Percentiles rank a stretch among this genome's conserved stretches.
These are phyloP conservation scores for Geranomyces variabilis DNA, from an alignment of 192 early-diverging fungal genomes.

Conservation along the genomic window DNA sequence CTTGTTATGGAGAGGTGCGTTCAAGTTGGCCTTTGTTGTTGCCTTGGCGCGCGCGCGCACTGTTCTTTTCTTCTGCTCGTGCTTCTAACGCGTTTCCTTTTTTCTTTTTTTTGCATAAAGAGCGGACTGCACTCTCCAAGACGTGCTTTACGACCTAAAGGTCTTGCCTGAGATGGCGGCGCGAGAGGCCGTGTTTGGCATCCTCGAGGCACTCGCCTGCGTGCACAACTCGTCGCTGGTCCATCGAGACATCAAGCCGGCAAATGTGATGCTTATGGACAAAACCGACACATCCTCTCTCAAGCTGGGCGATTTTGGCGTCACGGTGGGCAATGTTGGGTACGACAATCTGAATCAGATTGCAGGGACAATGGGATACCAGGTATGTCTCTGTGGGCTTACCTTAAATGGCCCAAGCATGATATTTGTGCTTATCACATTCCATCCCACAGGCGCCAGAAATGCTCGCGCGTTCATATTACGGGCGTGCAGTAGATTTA, in stretches of 20 bases:
- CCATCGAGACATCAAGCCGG: slow-evolving; percentile 48
- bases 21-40: neutral
- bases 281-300: slow-evolving; percentile 31
- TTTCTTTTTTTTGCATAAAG: slow-evolving; percentile 14
- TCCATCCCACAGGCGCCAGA: slow-evolving; percentile 41
- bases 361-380: slow-evolving; percentile 37
- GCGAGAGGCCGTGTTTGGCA: slow-evolving; percentile 38
- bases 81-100: neutral
- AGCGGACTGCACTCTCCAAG: slow-evolving; percentile 36
- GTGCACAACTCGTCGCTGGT: slow-evolving; percentile 35
- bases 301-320: slow-evolving; percentile 47
- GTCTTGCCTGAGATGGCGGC: slow-evolving; percentile 38
- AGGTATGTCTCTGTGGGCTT: slow-evolving; percentile 21
- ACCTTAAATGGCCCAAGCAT: neutral
- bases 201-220: slow-evolving; percentile 34
- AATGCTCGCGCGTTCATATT: slow-evolving; percentile 39
- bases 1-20: slow-evolving; percentile 40
- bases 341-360: slow-evolving; percentile 38
- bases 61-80: neutral
- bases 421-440: neutral
- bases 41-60: neutral
- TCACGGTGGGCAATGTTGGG: slow-evolving; percentile 40
- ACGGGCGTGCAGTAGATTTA: slow-evolving; percentile 46
- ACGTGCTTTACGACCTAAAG: slow-evolving; percentile 24
- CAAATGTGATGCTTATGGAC: slow-evolving; percentile 42